phyloP scores from a whole-genome alignment of 2,329 filamentous ascomycete genomes.

The Fusarium sp. region DNA sequence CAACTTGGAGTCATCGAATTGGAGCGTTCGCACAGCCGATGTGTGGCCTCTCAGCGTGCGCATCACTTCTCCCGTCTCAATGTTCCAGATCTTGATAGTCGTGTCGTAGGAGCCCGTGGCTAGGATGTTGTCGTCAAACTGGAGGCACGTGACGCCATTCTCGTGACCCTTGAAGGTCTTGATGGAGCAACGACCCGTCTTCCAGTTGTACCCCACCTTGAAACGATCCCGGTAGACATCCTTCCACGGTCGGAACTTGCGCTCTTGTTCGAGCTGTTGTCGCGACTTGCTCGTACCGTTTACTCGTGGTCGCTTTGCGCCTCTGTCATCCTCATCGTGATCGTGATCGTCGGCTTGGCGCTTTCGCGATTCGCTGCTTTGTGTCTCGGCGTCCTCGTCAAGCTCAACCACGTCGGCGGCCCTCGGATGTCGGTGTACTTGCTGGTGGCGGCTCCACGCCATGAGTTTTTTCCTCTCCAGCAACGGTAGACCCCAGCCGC shows the following conservation, averaged over 20 bases:
- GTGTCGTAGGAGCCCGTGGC: slow-evolving; percentile 95
- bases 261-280: slow-evolving; percentile 54
- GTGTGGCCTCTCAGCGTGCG: slow-evolving; percentile 87
- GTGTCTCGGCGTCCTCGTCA: slow-evolving; percentile 35
- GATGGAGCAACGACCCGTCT: slow-evolving; percentile 88
- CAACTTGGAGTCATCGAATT: slow-evolving; percentile 92
- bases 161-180: slow-evolving; percentile 86
- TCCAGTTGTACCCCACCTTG: slow-evolving; percentile 97
- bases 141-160: slow-evolving; percentile 72
- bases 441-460: slow-evolving; percentile 87
- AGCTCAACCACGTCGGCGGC: slow-evolving; percentile 37
- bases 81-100: slow-evolving; percentile 96
- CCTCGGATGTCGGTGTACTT: slow-evolving; percentile 60
- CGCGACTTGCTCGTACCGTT: slow-evolving; percentile 40
- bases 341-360: slow-evolving; percentile 46
- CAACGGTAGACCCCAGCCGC: slow-evolving; percentile 92
- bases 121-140: slow-evolving; percentile 86
- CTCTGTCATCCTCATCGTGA: slow-evolving; percentile 36
- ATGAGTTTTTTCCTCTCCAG: slow-evolving; percentile 88
- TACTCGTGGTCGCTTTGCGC: slow-evolving; percentile 49
- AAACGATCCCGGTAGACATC: slow-evolving; percentile 96
- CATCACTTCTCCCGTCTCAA: slow-evolving; percentile 86
- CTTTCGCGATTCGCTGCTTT: slow-evolving; percentile 47
- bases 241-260: slow-evolving; percentile 82
- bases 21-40: slow-evolving; percentile 84